Base-by-base conservation (phyloP, 129 eudicot genomes). In the Saposhnikovia divaricata region DNA sequence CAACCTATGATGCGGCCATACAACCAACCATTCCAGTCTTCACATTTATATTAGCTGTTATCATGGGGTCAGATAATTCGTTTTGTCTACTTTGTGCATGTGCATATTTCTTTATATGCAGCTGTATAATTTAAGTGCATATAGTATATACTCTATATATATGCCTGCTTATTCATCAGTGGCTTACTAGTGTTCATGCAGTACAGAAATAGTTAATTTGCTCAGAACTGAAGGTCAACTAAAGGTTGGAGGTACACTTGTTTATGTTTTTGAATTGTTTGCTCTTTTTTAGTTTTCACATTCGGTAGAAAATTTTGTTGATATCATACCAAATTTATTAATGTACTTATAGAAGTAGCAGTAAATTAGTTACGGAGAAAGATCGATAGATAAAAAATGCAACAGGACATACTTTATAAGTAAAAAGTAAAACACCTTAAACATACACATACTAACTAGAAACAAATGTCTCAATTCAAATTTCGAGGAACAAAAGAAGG, bases 11-110 rank as follows among this genome's bases (percentile, higher is more conserved):
- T 80, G 96, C 98, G 16, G 98, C 98, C 80, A 81, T 91, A 76
- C 98, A 94, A 79, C 97, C 98, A 80, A 80, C 98, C 21, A 91
- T 94, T 83, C 98, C 98, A 63, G 98, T 91, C 80, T 94, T 94
- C 68, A 94, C 98, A 16, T 91, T 90, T 77, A 83, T 91, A 81
- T 81, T 94, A 25, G 97, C 98, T 82, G 84, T 80, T 48, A 68
- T 87, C 42, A 86, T 91, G 96, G 97, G 98, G 98, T 94, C 83
- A 80, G 87, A 89, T 82, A 53, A 70, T 70, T 79, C 31, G 42
- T 7, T 4, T 3, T 8, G 66, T 57, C 66, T 57, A 57, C 2
- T 57, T 57, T 57, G 9, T 53, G 61, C 9, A 0, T 19, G 25
- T 19, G 61, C 61, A 53, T 53, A 53, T 53, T 53, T 53, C 2